Base-by-base conservation (phyloP, 768 basidiomycete genomes). In the Cubamyces lactineus region DNA sequence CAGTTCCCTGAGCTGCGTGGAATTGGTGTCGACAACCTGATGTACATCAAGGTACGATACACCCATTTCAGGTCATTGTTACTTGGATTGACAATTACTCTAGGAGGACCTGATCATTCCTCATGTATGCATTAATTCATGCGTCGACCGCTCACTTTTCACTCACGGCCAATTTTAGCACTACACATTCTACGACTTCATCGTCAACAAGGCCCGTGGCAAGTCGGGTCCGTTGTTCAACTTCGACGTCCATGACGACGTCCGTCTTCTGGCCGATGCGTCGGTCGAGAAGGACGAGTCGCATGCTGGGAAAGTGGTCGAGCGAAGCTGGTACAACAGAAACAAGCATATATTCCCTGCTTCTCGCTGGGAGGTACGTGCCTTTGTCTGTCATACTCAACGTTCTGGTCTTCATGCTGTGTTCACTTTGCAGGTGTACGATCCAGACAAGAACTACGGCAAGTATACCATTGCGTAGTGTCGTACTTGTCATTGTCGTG, bases 301-400 rank as follows among this genome's bases (percentile, higher is more conserved):
- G 17, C 97, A 99, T 71, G 97, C 97, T 0, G 97, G 97, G 2
- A 99, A 99, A 72, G 97, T 99, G 11, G 96, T 98, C 6, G 97
- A 98, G 75, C 78, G 97, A 64, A 91, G 91, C 62, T 99, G 91
- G 82, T 97, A 98, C 72, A 91, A 95, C 69, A 81, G 95, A 54
- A 96, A 94, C 71, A 99, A 98, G 66, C 97, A 98, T 71, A 97
- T 98, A 40, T 98, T 98, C 72, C 96, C 96, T 16, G 94, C 94
- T 1, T 95, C 92, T 5, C 80, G 96, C 69, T 98, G 96, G 96
- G 96, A 98, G 88, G 91, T 88, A 66, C 66, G 88, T 75, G n/a
- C 21, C 47, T 26, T 53, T 19, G 28, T 16, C 49, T 23, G 5
- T 45, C 6, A 46, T 47, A 1, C 13, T 21, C 41, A 12, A 30